A percentile compares a stretch with the other conserved stretches of the same genome.
These are phyloP conservation scores for Endocalyx cinctus DNA, from an alignment of 2,329 filamentous ascomycete species.

Conservation along the genomic window DNA sequence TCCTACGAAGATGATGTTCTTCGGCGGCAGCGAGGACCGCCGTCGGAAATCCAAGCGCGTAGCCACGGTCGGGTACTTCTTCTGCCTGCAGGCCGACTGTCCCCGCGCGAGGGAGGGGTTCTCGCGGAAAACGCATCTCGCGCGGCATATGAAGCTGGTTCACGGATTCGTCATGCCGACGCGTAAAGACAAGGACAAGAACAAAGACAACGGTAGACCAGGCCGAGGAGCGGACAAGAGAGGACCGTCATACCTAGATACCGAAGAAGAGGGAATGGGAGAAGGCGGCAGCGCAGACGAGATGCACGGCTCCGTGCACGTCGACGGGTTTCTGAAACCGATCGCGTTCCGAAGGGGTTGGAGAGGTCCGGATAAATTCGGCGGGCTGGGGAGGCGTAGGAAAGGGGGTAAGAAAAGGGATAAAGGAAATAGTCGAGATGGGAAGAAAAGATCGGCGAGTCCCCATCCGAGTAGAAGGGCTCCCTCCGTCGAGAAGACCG, in stretches of 20 bases:
- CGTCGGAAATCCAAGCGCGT: conserved; percentile 13
- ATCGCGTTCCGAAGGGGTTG: conserved; percentile 46
- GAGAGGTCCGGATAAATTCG: too few relatives aligned
- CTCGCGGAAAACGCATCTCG: conserved; percentile 28
- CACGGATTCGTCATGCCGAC: conserved; percentile 28
- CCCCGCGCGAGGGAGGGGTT: conserved; percentile 32
- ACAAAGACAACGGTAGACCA: conserved; percentile 25
- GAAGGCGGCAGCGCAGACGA: conserved; percentile 53
- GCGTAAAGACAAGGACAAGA: conserved; percentile 19
- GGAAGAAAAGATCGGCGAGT: too few relatives aligned
- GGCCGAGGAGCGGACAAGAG: conserved; percentile 28
- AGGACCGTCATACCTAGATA: too few relatives aligned
- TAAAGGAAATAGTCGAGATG: too few relatives aligned
- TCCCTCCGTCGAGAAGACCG: too few relatives aligned
- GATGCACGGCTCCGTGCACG: conserved; percentile 59
- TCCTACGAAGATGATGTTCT: too few relatives aligned
- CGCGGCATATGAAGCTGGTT: conserved; percentile 39
- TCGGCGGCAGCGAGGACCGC: neutral
- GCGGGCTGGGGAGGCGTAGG: too few relatives aligned
- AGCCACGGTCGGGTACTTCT: conserved; percentile 16
- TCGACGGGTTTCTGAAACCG: conserved; percentile 61
- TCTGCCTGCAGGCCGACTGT: conserved; percentile 35
- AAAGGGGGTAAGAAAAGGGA: too few relatives aligned
- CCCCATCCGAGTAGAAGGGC: too few relatives aligned
- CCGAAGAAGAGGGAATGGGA: too few relatives aligned